Percentiles rank a stretch among this genome's conserved stretches.
These are phyloP conservation scores for Moesziomyces sp. DNA, from an alignment of 1,284 basidiomycete species.

Conservation along the genomic window DNA sequence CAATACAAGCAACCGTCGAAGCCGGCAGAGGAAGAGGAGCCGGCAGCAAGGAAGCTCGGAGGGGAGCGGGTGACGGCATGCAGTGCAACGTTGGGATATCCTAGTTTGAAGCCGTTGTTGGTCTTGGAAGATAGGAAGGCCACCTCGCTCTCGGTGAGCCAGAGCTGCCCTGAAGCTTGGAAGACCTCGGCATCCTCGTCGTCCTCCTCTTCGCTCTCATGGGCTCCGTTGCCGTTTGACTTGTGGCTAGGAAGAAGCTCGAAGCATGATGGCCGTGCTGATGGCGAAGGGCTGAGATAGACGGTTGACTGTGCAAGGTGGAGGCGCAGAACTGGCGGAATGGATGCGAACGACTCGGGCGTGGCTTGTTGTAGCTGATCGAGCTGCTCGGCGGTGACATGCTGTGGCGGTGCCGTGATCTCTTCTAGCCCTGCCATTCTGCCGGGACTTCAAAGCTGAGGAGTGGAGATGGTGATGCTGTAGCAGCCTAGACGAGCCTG, in stretches of 20 bases:
- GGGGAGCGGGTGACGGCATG: constrained; percentile 62
- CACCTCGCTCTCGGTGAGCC: constrained; percentile 53
- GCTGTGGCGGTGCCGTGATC: constrained; percentile 29
- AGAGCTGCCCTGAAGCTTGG: constrained; percentile 34
- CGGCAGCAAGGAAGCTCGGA: constrained; percentile 38
- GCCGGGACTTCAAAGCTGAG: neutral
- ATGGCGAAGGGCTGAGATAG: constrained; percentile 40
- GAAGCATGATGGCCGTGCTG: constrained; percentile 34
- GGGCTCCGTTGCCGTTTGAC: neutral
- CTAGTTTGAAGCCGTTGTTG: constrained; percentile 49
- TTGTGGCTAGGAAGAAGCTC: neutral
- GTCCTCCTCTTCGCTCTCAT: constrained; percentile 1
- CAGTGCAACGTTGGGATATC: constrained; percentile 58
- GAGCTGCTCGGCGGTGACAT: constrained; percentile 20
- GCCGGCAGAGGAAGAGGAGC: constrained; percentile 5
- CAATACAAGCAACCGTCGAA: constrained; percentile 60
- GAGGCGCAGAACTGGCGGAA: constrained; percentile 33
- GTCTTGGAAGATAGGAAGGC: constrained; percentile 44
- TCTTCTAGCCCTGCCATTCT: constrained; percentile 17
- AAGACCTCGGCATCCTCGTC: constrained; percentile 24
- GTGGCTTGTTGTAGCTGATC: constrained; percentile 38
- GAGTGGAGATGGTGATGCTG: constrained; percentile 1
- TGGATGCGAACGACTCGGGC: constrained; percentile 40
- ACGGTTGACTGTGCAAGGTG: constrained; percentile 27
- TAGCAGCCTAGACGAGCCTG: neutral